Conservation (phyloP, 2,329 filamentous ascomycete genomes). For the Ceratocystis destructans region DNA sequence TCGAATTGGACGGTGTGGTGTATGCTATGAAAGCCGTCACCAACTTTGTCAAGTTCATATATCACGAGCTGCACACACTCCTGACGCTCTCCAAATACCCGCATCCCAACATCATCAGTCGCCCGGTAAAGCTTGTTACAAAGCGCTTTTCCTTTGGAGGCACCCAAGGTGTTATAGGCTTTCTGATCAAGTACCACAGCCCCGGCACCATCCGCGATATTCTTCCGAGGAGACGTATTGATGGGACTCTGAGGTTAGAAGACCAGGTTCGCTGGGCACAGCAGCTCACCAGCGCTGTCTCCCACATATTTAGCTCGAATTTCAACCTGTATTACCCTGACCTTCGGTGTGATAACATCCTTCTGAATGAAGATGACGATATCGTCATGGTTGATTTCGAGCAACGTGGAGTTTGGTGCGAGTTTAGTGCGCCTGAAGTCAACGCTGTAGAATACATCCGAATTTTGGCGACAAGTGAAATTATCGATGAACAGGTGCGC, state of each 20-base stretch:
- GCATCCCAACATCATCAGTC: conserved; percentile 40
- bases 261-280: conserved; percentile 41
- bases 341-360: conserved; percentile 45
- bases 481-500: conserved; percentile 30
- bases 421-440: conserved; percentile 47
- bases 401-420: conserved; percentile 49
- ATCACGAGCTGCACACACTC: conserved; percentile 45
- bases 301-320: conserved; percentile 26
- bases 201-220: conserved; percentile 43
- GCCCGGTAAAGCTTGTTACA: conserved; percentile 40
- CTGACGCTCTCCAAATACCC: conserved; percentile 32
- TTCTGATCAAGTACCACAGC: conserved; percentile 40
- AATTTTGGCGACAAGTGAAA: conserved; percentile 38
- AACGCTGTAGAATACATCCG: conserved; percentile 45
- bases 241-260: conserved; percentile 30
- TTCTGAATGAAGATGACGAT: conserved; percentile 35
- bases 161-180: conserved; percentile 42
- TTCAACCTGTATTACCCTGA: conserved; percentile 41
- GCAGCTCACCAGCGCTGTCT: conserved; percentile 38
- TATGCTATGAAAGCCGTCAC: conserved; percentile 47
- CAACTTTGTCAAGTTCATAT: conserved; percentile 45
- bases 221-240: conserved; percentile 38
- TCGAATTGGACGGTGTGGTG: conserved; percentile 30
- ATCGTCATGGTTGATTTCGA: conserved; percentile 48
- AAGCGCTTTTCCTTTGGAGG: conserved; percentile 43